These are phyloP conservation scores for Crepidotus variabilis DNA, from an alignment of 768 basidiomycete genomes.

Conservation along the genomic window DNA sequence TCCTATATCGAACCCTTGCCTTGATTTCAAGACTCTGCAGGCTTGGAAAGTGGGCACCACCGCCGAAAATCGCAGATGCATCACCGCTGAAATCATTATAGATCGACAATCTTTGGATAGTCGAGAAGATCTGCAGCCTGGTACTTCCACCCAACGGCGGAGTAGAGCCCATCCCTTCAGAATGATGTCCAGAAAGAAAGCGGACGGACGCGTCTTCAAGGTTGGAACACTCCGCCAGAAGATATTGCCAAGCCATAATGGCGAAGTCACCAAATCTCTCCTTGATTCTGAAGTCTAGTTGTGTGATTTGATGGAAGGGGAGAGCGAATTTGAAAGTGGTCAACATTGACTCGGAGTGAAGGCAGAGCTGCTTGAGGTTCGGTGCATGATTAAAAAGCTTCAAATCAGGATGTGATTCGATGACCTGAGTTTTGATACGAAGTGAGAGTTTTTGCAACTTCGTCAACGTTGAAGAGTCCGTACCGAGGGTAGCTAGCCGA, in stretches of 20 bases:
- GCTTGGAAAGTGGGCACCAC: background rate
- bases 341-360: background rate
- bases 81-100: background rate
- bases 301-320: background rate
- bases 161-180: background rate
- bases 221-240: background rate
- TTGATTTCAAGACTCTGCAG: background rate
- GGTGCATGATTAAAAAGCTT: background rate
- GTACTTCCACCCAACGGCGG: background rate
- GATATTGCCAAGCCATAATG: background rate
- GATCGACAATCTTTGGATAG: background rate
- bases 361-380: background rate
- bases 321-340: background rate
- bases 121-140: background rate
- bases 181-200: background rate
- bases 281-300: background rate
- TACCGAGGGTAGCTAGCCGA: background rate
- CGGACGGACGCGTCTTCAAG: background rate
- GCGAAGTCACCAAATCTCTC: background rate
- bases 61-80: background rate
- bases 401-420: background rate
- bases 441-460: background rate
- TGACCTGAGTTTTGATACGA: background rate
- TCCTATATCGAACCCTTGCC: background rate
- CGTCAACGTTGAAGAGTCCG: background rate